These are phyloP conservation scores for Agrostemma githago DNA, from an alignment of 148 eudicot genomes.

Conservation along the genomic window DNA sequence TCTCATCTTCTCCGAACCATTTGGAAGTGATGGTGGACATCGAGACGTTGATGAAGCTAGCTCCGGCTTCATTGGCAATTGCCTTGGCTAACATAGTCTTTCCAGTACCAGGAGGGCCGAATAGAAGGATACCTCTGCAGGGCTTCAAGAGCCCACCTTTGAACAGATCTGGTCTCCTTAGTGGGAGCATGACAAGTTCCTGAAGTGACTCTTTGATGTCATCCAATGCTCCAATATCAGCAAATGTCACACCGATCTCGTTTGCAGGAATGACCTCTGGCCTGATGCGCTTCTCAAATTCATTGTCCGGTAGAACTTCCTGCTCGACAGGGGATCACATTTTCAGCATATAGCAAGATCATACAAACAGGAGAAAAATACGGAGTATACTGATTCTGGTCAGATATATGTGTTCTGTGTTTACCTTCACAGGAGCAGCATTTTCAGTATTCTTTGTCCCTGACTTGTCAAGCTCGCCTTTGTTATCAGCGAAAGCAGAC, in stretches of 20 bases:
- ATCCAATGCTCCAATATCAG: slow-evolving; percentile 78
- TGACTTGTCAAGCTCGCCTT: slow-evolving; percentile 55
- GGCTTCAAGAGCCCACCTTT: slow-evolving; percentile 96
- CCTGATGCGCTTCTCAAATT: slow-evolving; percentile 86
- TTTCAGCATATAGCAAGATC: slow-evolving; percentile 9
- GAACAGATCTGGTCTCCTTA: slow-evolving; percentile 84
- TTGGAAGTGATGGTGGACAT: slow-evolving; percentile 96
- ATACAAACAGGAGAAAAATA: not conserved
- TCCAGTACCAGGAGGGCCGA: slow-evolving; percentile 97
- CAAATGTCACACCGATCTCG: slow-evolving; percentile 78
- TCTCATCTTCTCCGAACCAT: slow-evolving; percentile 98
- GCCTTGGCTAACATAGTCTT: slow-evolving; percentile 97
- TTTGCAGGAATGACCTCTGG: slow-evolving; percentile 86
- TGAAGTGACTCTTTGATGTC: slow-evolving; percentile 86
- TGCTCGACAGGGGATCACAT: slow-evolving; percentile 23
- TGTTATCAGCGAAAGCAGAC: slow-evolving; percentile 45
- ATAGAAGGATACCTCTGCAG: slow-evolving; percentile 78
- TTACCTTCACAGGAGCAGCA: slow-evolving; percentile 42
- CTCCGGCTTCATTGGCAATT: slow-evolving; percentile 98
- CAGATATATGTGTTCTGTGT: slow-evolving; percentile 50
- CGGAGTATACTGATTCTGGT: not conserved
- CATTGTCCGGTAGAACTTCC: slow-evolving; percentile 87
- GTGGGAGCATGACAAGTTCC: slow-evolving; percentile 89
- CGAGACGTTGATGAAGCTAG: slow-evolving; percentile 88
- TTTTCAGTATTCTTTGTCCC: slow-evolving; percentile 59